Evolutionary conservation across 306 rosid species (phyloP), one percentile per base, ranked within the genome.

Genomic region (Rosa lucieae): DNA sequence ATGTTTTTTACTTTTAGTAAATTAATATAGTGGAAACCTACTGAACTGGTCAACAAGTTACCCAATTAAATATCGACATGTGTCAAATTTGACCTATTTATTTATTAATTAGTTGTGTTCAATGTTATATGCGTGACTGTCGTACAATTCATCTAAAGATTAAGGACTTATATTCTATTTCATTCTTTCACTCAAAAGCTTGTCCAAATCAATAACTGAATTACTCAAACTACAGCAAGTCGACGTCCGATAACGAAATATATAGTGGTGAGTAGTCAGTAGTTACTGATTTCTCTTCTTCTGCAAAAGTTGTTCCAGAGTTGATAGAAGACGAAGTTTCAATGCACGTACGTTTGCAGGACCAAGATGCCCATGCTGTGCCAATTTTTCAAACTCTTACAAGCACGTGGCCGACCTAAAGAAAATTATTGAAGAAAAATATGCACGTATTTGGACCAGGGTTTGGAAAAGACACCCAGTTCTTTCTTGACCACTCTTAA

Each of bases 261-360:
- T 35, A 14, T 65, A 62, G 6, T 3, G 70, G 44, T 15, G 2
- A n/a, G 40, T 29, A 62, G 42, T 65, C 13, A 58, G 69, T 74
- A 10, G 55, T 21, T 58, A 8, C 3, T 14, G 5, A 23, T 56
- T 74, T 74, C 78, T 43, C 55, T 74, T 56, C 69, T 74, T 56
- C 69, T 47, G 11, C 52, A 20, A 6, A 40, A 66, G 32, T 43
- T 12, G 8, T 39, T 5, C 14, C 51, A 73, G 32, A 53, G 49
- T 3, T 18, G 46, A 23, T 10, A 46, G 5, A 5, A 18, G 65
- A 21, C 17, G 42, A 49, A 47, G 32, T 14, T 58, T 43, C 70
- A 59, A 75, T 26, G 55, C 78, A n/a, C n/a, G n/a, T n/a, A 75
- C 78, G 70, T 75, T 52, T 15, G 4, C 37, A 58, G 56, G 51